Conservation (phyloP, 352 stramenopile genomes). For the Phytophthora pini region DNA sequence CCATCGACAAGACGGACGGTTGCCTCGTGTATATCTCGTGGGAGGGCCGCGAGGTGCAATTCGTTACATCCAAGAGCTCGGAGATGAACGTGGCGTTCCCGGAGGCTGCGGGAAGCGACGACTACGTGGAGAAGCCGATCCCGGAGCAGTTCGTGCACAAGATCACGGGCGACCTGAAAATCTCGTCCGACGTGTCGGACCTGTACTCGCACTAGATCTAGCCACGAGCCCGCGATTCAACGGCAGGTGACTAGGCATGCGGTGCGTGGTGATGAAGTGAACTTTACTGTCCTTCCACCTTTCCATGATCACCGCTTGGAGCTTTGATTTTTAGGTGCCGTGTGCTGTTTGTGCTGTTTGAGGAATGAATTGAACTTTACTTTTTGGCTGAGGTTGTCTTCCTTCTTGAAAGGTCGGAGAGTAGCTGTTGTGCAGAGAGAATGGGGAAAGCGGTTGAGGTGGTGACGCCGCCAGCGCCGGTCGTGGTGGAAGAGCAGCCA, state of each 20-base stretch:
- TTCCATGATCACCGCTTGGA: neutral
- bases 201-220: conserved; percentile 89
- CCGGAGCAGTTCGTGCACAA: conserved; percentile 98
- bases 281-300: neutral
- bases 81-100: conserved; percentile 98
- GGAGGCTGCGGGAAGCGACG: conserved; percentile 71
- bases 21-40: conserved; percentile 96
- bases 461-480: conserved; percentile 5
- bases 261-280: conserved; percentile 13
- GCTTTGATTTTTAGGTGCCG: conserved; percentile 16
- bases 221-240: conserved; percentile 6
- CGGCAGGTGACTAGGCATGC: neutral
- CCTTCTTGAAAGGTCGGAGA: conserved; percentile 27
- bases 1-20: conserved; percentile 99
- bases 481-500: conserved; percentile 23
- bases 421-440: neutral
- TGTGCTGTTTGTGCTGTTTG: conserved; percentile 19
- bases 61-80: conserved; percentile 97
- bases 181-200: conserved; percentile 95
- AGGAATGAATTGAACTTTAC: conserved; percentile 31
- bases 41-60: conserved; percentile 86
- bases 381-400: conserved; percentile 27
- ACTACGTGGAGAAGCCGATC: conserved; percentile 96
- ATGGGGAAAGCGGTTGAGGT: conserved; percentile 27
- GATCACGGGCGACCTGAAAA: conserved; percentile 81